Base-by-base conservation (phyloP, 345 rosid species). In the Anacardium occidentale region DNA sequence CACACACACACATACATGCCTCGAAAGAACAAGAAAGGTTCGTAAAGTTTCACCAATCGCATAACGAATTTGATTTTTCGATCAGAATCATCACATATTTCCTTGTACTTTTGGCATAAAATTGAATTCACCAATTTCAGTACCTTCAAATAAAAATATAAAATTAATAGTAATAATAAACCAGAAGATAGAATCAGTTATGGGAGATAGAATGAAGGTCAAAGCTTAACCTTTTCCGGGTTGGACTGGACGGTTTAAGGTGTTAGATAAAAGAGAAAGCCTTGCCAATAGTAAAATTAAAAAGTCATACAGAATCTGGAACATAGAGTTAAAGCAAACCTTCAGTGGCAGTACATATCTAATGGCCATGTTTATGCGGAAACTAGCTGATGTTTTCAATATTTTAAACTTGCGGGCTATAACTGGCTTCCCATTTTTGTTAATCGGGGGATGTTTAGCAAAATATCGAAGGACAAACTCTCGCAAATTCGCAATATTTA, bases 41-140 rank as follows among this genome's bases (percentile, higher is more conserved):
- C 57, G 61, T 80, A 85, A n/a, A 82, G 81, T 3, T 85, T 75
- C 9, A 55, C 80, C 22, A 85, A 60, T 2, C 76, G 65, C 85
- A 80, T 76, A 32, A 69, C 80, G 5, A 76, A 57, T 10, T 65
- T 80, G 25, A 80, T 32, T 61, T 73, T 82, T 51, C 77, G 44
- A 58, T 72, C 22, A 4, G 37, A 71, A 51, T 17, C 18, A 2
- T 11, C 66, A n/a, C 17, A 76, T 7, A 37, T 7, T 40, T 45
- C 73, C 10, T 82, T 21, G 4, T 70, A 76, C 4, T 55, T 34
- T 2, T 64, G 61, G 60, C 74, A 80, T 4, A 78, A 24, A 10
- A 73, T 22, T 4, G 37, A 67, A 32, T 74, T 82, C 48, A 64
- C 67, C 55, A 76, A 24, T 59, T 74, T 65, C 10, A 76, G 55